Percentiles rank a stretch among this genome's conserved stretches.
Conservation (phyloP, 225 moss, liverwort and hornwort species). For the Marchantia paleacea region DNA sequence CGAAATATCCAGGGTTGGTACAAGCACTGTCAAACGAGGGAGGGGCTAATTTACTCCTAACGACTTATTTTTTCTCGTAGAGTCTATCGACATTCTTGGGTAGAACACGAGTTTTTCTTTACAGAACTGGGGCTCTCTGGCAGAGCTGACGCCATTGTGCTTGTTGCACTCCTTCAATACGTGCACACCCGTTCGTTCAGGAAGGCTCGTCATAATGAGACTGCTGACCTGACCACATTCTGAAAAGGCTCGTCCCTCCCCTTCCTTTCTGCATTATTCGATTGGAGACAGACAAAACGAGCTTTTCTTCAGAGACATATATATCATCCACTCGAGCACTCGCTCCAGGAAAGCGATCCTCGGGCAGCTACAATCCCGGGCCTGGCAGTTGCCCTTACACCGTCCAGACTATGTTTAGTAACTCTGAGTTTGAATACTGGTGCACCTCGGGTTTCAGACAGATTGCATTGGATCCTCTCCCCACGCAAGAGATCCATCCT, state of each 20-base stretch:
- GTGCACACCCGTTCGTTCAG: slow-evolving; percentile 1
- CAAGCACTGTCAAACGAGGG: background rate
- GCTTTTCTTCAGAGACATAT: background rate
- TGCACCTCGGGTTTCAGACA: background rate
- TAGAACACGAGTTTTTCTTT: background rate
- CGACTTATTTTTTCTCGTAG: background rate
- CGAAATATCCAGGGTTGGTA: background rate
- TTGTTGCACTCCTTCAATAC: background rate
- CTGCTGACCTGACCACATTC: slow-evolving; percentile 6
- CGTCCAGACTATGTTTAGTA: background rate
- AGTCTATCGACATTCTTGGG: background rate
- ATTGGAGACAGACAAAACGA: background rate
- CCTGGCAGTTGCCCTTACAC: background rate
- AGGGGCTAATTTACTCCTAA: background rate
- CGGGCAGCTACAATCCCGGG: slow-evolving; percentile 1
- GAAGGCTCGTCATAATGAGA: background rate
- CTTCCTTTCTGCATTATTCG: background rate
- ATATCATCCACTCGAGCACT: background rate
- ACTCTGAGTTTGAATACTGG: background rate
- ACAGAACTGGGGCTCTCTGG: background rate
- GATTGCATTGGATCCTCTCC: background rate
- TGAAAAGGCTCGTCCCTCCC: background rate
- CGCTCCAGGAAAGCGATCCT: background rate
- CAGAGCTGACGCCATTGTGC: background rate
- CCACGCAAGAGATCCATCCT: background rate